A percentile compares a stretch with the other conserved stretches of the same genome.
Conservation (phyloP, 2,329 filamentous ascomycete species). For the Cladophialophora chaetospira region DNA sequence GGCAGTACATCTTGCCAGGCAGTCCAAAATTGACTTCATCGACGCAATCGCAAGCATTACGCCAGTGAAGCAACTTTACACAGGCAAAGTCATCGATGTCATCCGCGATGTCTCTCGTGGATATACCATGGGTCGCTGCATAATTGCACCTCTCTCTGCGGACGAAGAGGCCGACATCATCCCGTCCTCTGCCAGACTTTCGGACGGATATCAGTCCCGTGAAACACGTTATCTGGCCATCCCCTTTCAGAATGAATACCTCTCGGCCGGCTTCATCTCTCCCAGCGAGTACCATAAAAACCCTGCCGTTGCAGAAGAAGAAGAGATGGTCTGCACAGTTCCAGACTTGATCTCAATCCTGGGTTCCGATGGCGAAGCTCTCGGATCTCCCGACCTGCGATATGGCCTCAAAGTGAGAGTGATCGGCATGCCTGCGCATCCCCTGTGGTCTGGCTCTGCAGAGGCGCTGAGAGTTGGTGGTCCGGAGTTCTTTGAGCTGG, state of each 20-base stretch:
- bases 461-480: conserved; percentile 46
- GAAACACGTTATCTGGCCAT: conserved; percentile 28
- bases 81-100: conserved; percentile 50
- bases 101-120: conserved; percentile 42
- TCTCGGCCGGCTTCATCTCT: conserved; percentile 33
- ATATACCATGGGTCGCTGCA: conserved; percentile 43
- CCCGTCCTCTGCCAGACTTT: background rate
- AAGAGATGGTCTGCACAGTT: conserved; percentile 36
- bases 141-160: conserved; percentile 35
- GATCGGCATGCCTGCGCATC: conserved; percentile 53
- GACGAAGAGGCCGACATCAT: conserved; percentile 34
- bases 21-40: conserved; percentile 40
- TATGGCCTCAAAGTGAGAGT: conserved; percentile 56
- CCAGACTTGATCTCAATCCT: conserved; percentile 36
- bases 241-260: conserved; percentile 38
- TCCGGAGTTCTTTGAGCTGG: conserved; percentile 42
- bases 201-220: conserved; percentile 19
- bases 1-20: conserved; percentile 35
- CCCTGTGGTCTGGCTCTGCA: conserved; percentile 50
- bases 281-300: conserved; percentile 1
- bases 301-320: conserved; percentile 9
- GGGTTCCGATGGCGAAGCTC: conserved; percentile 28
- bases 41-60: conserved; percentile 39
- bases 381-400: conserved; percentile 38
- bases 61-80: conserved; percentile 39